phyloP scores from a whole-genome alignment of 2,329 filamentous ascomycete genomes.

The Fusarium anguioides region DNA sequence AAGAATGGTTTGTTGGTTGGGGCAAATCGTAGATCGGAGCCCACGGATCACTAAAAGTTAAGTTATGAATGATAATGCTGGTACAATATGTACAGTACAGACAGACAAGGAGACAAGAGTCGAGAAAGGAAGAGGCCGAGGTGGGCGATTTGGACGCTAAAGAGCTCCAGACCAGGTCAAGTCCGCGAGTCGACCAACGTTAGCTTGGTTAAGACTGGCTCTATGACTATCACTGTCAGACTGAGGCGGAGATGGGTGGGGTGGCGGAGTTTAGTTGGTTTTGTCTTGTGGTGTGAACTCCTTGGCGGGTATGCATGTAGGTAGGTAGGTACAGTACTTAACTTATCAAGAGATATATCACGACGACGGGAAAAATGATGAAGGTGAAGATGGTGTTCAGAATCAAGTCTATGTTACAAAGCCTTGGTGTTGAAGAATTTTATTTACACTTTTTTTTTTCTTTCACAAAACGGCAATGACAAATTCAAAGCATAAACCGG shows the following conservation, averaged over 20 bases:
- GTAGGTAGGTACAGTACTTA: background rate
- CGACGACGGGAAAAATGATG: background rate
- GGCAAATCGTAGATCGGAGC: conserved; percentile 36
- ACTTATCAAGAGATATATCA: background rate
- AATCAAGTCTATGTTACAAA: background rate
- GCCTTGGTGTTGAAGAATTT: conserved; percentile 4
- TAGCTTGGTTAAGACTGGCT: conserved; percentile 11
- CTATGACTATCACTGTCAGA: conserved; percentile 30
- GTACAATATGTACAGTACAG: background rate
- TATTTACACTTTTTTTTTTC: background rate
- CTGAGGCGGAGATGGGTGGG: conserved; percentile 35
- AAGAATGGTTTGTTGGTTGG: conserved; percentile 30
- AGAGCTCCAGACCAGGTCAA: conserved; percentile 22
- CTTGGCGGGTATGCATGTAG: conserved; percentile 19
- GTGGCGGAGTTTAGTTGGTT: conserved; percentile 34
- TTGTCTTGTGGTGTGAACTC: conserved; percentile 33
- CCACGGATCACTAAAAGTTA: conserved; percentile 29
- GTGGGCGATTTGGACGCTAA: conserved; percentile 15
- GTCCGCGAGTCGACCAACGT: conserved; percentile 14
- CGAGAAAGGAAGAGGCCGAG: conserved; percentile 9
- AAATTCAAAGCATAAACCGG: conserved; percentile 18
- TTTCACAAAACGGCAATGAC: background rate
- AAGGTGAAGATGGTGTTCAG: conserved; percentile 6
- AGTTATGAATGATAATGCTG: conserved; percentile 31
- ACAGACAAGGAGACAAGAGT: conserved; percentile 21